These are phyloP conservation scores for Venustampulla echinocandica DNA, from an alignment of 495 filamentous ascomycete genomes.

Conservation along the genomic window DNA sequence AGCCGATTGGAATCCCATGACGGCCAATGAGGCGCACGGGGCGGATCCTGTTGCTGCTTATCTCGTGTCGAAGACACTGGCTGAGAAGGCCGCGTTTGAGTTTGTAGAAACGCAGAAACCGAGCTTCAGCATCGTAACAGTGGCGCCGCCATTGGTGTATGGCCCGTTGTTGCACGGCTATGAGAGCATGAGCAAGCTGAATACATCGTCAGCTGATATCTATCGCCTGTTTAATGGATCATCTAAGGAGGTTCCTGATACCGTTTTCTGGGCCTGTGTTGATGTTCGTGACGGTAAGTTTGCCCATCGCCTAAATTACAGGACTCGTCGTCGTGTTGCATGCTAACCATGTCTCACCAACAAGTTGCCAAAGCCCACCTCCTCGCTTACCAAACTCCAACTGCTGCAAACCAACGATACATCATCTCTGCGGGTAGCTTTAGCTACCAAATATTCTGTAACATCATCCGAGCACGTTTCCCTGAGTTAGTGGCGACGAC, in stretches of 20 bases:
- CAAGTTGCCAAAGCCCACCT: constrained; percentile 58
- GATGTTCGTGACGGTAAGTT: neutral
- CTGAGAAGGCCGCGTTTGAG: constrained; percentile 71
- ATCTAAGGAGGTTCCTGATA: too few relatives aligned
- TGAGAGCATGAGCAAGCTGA: constrained; percentile 56
- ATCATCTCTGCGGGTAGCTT: constrained; percentile 57
- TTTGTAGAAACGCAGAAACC: constrained; percentile 73
- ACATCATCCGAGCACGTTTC: constrained; percentile 55
- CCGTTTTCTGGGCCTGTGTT: constrained; percentile 32
- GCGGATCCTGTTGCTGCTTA: constrained; percentile 55
- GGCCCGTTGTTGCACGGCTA: constrained; percentile 59
- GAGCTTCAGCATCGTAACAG: constrained; percentile 64
- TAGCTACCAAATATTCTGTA: constrained; percentile 54
- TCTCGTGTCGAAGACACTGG: constrained; percentile 45
- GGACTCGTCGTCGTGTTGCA: constrained; percentile 38
- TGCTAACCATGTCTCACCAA: constrained; percentile 65
- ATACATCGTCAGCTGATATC: too few relatives aligned
- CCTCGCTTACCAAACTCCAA: constrained; percentile 54
- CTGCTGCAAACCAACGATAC: constrained; percentile 63
- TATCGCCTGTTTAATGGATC: too few relatives aligned
- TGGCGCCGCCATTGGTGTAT: constrained; percentile 59
- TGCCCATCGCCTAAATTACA: constrained; percentile 42
- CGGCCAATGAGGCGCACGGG: constrained; percentile 52
- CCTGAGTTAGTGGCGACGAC: constrained; percentile 54
- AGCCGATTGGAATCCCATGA: constrained; percentile 77